Evolutionary conservation across 805 yeast genomes (phyloP).

Genomic region (Torulaspora indica): DNA sequence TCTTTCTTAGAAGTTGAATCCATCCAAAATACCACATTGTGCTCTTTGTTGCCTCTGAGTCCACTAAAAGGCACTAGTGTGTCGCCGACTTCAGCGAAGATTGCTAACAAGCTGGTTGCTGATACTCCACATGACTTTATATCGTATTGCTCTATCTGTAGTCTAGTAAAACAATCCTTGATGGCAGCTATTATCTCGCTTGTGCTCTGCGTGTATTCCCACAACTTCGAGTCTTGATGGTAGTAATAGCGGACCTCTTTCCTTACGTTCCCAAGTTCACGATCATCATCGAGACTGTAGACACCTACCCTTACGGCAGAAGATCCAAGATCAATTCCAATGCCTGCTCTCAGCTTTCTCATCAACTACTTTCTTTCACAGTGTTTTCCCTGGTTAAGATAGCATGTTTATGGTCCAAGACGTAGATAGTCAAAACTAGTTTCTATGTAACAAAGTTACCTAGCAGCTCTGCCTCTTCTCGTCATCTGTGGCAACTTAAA

Average conservation of each 20-base stretch:
- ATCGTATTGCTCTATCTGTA: conserved; percentile 3
- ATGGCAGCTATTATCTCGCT: conserved; percentile 38
- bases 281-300: conserved; percentile 18
- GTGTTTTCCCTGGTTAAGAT: background rate
- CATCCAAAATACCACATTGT: conserved; percentile 57
- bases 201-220: conserved; percentile 41
- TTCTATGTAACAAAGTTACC: conserved; percentile 2
- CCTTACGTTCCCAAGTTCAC: conserved; percentile 11
- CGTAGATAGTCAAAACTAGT: background rate
- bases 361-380: background rate
- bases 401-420: too few species aligned
- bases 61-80: conserved; percentile 34
- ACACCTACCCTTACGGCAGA: conserved; percentile 44
- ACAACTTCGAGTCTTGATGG: conserved; percentile 20
- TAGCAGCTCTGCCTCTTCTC: conserved; percentile 51
- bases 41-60: conserved; percentile 20
- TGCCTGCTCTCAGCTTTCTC: conserved; percentile 13
- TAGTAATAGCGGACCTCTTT: conserved; percentile 27
- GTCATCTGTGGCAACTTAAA: conserved; percentile 81
- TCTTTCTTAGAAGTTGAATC: conserved; percentile 44
- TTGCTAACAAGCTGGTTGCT: conserved; percentile 60
- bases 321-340: conserved; percentile 53
- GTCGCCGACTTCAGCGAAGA: conserved; percentile 28
- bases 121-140: conserved; percentile 39
- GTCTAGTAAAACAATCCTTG: conserved; percentile 21